A percentile compares a stretch with the other conserved stretches of the same genome.
These are phyloP conservation scores for Eutrema yunnanense DNA, from an alignment of 345 rosid genomes.

Conservation along the genomic window DNA sequence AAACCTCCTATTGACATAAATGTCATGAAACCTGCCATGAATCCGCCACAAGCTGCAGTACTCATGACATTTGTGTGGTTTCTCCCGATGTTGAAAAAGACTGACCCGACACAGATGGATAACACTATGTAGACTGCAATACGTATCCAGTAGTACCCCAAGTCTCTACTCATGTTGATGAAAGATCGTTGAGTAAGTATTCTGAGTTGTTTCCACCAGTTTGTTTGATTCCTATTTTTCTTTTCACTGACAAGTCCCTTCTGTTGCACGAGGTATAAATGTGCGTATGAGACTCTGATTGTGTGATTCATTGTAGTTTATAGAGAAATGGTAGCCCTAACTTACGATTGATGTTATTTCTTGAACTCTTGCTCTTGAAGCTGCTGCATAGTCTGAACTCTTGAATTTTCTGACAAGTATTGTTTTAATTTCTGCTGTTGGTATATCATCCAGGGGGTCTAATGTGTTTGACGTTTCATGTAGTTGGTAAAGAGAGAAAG, in stretches of 20 bases:
- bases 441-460: conserved; percentile 56
- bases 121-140: conserved; percentile 63
- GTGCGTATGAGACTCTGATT: background rate
- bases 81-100: conserved; percentile 50
- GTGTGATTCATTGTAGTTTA: background rate
- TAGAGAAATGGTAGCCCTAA: background rate
- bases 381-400: conserved; percentile 49
- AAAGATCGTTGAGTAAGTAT: conserved; percentile 61
- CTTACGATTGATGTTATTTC: conserved; percentile 59
- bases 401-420: conserved; percentile 58
- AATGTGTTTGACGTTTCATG: conserved; percentile 47
- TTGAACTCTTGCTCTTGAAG: conserved; percentile 44
- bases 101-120: conserved; percentile 63
- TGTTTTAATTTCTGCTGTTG: conserved; percentile 63
- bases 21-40: conserved; percentile 75
- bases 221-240: conserved; percentile 38
- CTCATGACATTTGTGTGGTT: conserved; percentile 56
- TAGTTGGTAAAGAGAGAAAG: conserved; percentile 18
- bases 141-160: conserved; percentile 81
- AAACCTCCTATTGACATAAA: conserved; percentile 87
- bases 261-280: conserved; percentile 32
- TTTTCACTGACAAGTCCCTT: conserved; percentile 22
- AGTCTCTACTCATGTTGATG: conserved; percentile 76
- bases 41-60: conserved; percentile 63
- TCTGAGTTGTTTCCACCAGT: conserved; percentile 60